Conservation (phyloP, 345 rosid genomes). For the Pelargonium nanum region DNA sequence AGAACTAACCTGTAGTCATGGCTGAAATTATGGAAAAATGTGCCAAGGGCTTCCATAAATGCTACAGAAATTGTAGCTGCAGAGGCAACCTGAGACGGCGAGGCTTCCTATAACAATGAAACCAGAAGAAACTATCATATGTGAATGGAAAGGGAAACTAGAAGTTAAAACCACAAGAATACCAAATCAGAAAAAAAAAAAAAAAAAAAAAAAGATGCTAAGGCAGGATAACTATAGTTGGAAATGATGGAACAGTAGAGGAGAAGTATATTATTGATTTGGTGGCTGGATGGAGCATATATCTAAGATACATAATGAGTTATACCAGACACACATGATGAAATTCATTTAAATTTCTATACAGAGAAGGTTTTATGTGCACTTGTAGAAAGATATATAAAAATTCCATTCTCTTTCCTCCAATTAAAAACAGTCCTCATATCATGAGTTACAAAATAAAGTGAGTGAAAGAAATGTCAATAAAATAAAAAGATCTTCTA, state of each 20-base stretch:
- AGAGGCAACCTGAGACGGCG: conserved; percentile 86
- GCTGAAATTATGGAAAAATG: conserved; percentile 62
- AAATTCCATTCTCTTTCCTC: neutral
- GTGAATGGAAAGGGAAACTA: neutral
- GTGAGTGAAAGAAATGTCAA: too few relatives aligned
- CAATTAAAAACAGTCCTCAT: neutral
- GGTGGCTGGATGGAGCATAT: too few relatives aligned
- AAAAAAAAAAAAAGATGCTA: too few relatives aligned
- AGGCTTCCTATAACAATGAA: conserved; percentile 61
- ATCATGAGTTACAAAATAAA: too few relatives aligned
- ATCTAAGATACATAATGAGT: too few relatives aligned
- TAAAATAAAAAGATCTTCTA: too few relatives aligned
- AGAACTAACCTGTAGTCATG: conserved; percentile 89
- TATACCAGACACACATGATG: too few relatives aligned
- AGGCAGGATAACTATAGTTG: too few relatives aligned
- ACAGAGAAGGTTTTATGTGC: neutral
- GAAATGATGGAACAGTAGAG: too few relatives aligned
- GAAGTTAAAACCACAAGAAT: conserved; percentile 3
- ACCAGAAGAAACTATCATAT: conserved; percentile 8
- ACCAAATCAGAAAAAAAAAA: too few relatives aligned
- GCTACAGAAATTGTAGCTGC: conserved; percentile 94
- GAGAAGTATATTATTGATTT: too few relatives aligned
- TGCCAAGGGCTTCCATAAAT: conserved; percentile 90
- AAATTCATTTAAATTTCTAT: too few relatives aligned
- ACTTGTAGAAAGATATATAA: neutral